Base-by-base conservation (phyloP, 1,284 basidiomycete species). In the Ceratobasidium sp. region DNA sequence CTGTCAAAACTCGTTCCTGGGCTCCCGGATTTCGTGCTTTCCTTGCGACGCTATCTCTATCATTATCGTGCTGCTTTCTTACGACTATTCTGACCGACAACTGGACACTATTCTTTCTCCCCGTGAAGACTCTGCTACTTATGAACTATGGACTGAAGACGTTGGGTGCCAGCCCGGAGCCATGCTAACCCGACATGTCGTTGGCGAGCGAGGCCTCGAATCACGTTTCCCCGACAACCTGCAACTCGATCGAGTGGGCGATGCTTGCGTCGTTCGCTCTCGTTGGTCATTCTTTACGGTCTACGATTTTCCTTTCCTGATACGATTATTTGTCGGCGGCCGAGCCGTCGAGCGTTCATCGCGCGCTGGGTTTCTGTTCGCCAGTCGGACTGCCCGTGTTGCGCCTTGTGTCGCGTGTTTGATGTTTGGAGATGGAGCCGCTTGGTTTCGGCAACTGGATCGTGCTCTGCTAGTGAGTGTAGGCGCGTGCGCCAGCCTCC, bases 401-500 rank as follows among this genome's bases (percentile, higher is more conserved):
- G 52, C 41, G 23, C 52, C 38, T 54, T 47, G 66, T 54, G 52
- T 41, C 47, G 52, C 44, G 63, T 30, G 38, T 49, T 57, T 13
- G 13, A 54, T 6, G 62, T 26, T 32, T 43, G 62, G 62, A 66
- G 47, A 66, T 66, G 38, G 59, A 62, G 44, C 28, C 32, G 47
- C n/a, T 52, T 3, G 49, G 30, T 66, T 28, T n/a, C 28, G 7
- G 62, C 43, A 44, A 46, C 18, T 66, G 43, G 59, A 44, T 44
- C 18, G 23, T 57, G 62, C 57, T 57, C n/a, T n/a, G 13, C 38
- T 28, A 41, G 66, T 58, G 64, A 58, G 58, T 28, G 64, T 32
- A 67, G 43, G 66, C 38, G 66, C 66, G 14, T 69, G 66, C 66
- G 43, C 66, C 41, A 14, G 35, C 54, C 43, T 58, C 66, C 66